A percentile compares a stretch with the other conserved stretches of the same genome.
phyloP scores from a whole-genome alignment of 441 rosid genomes.

The Biscutella auriculata region DNA sequence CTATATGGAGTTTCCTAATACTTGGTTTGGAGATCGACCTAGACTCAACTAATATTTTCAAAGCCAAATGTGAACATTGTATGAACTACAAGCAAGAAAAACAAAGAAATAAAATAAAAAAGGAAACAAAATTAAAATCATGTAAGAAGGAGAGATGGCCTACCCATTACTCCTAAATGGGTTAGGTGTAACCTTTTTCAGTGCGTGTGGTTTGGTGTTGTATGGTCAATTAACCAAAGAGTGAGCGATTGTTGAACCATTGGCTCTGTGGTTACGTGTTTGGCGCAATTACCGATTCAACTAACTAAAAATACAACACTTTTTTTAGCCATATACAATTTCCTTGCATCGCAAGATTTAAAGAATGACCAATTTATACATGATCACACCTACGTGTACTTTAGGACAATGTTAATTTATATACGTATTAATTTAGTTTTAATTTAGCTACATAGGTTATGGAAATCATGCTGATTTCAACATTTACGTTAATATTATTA shows the following conservation, averaged over 20 bases:
- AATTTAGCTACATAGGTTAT: too few species aligned
- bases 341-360: not conserved
- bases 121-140: not conserved
- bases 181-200: slow-evolving; percentile 16
- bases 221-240: not conserved
- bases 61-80: slow-evolving; percentile 9
- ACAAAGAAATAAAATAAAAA: not conserved
- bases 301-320: slow-evolving; percentile 10
- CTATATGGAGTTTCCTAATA: too few species aligned
- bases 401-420: too few species aligned
- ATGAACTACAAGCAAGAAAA: not conserved
- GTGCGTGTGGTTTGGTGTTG: not conserved
- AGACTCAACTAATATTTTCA: too few species aligned
- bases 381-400: too few species aligned
- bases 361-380: too few species aligned
- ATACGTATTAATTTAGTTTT: too few species aligned
- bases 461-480: too few species aligned
- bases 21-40: too few species aligned
- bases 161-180: slow-evolving; percentile 2
- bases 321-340: not conserved
- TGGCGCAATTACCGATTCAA: not conserved
- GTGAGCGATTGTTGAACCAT: slow-evolving; percentile 7
- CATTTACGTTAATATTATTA: too few species aligned
- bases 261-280: slow-evolving; percentile 9
- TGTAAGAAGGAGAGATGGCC: not conserved